phyloP scores from a whole-genome alignment of 441 rosid species.

The Gossypium trilobum region DNA sequence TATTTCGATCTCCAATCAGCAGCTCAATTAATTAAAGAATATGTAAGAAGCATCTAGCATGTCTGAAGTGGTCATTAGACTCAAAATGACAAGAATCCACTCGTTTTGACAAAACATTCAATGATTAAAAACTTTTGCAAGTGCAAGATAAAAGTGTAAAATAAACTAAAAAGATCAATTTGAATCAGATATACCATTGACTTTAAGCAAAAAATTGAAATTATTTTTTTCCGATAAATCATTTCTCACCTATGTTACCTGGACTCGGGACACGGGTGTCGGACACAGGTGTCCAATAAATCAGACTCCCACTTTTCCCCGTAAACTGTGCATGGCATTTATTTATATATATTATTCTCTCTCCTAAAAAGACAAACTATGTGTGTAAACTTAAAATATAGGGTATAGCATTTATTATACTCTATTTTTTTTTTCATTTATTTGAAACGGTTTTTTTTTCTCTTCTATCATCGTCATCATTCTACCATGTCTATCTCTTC shows the following conservation, averaged over 20 bases:
- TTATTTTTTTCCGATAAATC: background rate
- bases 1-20: background rate
- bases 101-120: background rate
- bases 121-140: background rate
- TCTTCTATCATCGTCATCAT: no score
- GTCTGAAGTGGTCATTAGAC: background rate
- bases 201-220: background rate
- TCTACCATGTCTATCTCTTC: no score
- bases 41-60: background rate
- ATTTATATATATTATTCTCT: no score
- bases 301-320: no score
- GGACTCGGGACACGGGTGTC: no score
- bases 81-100: background rate
- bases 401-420: no score
- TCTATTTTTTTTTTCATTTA: no score
- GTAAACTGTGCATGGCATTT: no score
- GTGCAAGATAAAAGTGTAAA: background rate
- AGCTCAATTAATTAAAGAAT: background rate
- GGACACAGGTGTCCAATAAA: no score
- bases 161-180: background rate
- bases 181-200: background rate
- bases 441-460: no score
- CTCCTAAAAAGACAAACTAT: no score
- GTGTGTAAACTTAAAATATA: no score
- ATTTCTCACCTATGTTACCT: background rate